Percentiles rank a stretch among this genome's conserved stretches.
These are phyloP conservation scores for thale cress (Arabidopsis thaliana) DNA, from an alignment of 345 rosid genomes.

Conservation along the genomic window TAIR10.1 NC_003074.8:11904501-11905000, in stretches of 20 bases:
- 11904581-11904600: constrained; percentile 27
- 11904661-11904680: constrained; percentile 30
- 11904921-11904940: too few relatives aligned
- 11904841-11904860: too few relatives aligned
- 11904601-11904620: constrained; percentile 28
- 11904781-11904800: too few relatives aligned
- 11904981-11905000: too few relatives aligned
- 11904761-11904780: background rate
- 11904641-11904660: constrained; percentile 37
- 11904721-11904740: constrained; percentile 3
- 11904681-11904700: constrained; percentile 1
- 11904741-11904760: background rate
- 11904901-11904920: too few relatives aligned
- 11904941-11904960: too few relatives aligned
- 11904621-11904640: constrained; percentile 33
- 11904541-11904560: constrained; percentile 17
- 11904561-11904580: constrained; percentile 21
- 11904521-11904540: constrained; percentile 26
- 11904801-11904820: too few relatives aligned
- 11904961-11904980: too few relatives aligned
- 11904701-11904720: constrained; percentile 27
- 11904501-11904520: background rate
- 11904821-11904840: too few relatives aligned
- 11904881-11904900: too few relatives aligned
- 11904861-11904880: too few relatives aligned